A percentile compares a stretch with the other conserved stretches of the same genome.
These are phyloP conservation scores for Nakaseomyces bracarensis DNA, from an alignment of 1,139 yeast genomes.

Conservation along the genomic window DNA sequence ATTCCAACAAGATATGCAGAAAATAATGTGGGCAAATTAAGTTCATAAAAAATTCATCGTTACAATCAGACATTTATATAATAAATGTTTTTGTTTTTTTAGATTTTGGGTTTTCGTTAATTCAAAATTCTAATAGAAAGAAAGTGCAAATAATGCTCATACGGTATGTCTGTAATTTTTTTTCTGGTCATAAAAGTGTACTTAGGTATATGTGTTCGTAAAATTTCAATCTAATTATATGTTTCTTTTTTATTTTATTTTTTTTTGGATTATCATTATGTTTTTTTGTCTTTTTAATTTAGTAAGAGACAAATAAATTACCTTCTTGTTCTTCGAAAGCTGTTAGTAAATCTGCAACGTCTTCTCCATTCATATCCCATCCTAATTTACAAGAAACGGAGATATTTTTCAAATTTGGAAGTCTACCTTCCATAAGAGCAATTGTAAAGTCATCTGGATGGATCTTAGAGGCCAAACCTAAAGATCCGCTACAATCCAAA, in stretches of 20 bases:
- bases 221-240: background rate
- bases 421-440: slow-evolving; percentile 69
- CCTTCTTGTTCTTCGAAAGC: slow-evolving; percentile 37
- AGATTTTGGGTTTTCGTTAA: no score
- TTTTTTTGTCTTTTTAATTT: background rate
- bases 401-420: slow-evolving; percentile 58
- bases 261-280: background rate
- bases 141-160: no score
- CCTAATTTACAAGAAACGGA: slow-evolving; percentile 72
- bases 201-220: no score
- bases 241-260: background rate
- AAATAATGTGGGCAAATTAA: no score
- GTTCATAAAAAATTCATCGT: no score
- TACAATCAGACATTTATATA: no score
- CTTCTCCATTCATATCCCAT: slow-evolving; percentile 75
- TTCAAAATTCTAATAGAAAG: no score
- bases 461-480: slow-evolving; percentile 75
- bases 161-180: no score
- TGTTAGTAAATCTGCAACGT: slow-evolving; percentile 51
- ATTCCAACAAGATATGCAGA: no score
- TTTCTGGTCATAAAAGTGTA: no score
- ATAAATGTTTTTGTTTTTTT: no score
- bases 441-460: slow-evolving; percentile 84
- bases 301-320: slow-evolving; percentile 31
- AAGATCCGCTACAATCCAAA: slow-evolving; percentile 78